These are phyloP conservation scores for Globisporangium ultimum DNA, from an alignment of 352 stramenopile genomes.

Conservation along the genomic window DNA sequence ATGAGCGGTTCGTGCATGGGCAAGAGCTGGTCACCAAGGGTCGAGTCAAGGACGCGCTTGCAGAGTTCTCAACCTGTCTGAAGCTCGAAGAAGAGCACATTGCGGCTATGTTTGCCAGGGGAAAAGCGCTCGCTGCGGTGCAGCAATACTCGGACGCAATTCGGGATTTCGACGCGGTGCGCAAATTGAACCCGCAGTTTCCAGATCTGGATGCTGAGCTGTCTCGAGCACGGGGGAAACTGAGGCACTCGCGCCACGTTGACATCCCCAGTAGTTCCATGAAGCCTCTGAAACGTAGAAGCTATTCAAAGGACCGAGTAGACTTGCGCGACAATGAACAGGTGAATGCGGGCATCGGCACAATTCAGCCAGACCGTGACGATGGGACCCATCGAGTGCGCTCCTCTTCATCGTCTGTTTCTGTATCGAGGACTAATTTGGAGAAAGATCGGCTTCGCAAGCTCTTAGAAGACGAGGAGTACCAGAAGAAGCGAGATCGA, in stretches of 20 bases:
- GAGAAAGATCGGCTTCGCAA: constrained; percentile 1
- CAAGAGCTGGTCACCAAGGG: constrained; percentile 22
- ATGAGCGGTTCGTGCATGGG: constrained; percentile 24
- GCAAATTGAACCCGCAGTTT: constrained; percentile 16
- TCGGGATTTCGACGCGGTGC: constrained; percentile 28
- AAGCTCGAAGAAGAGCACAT: constrained; percentile 27
- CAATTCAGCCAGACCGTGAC: too few species aligned
- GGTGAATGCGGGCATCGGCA: too few species aligned
- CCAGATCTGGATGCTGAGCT: constrained; percentile 15
- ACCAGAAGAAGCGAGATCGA: background rate
- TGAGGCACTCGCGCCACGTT: constrained; percentile 19
- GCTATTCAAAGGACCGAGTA: too few species aligned
- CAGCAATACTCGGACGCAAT: constrained; percentile 35
- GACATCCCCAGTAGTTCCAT: constrained; percentile 1
- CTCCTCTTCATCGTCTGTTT: too few species aligned
- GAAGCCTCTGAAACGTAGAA: too few species aligned
- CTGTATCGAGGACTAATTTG: too few species aligned
- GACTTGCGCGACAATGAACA: too few species aligned
- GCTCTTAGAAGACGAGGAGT: background rate
- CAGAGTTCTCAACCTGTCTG: constrained; percentile 35
- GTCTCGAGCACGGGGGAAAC: constrained; percentile 15
- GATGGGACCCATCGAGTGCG: too few species aligned
- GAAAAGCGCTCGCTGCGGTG: constrained; percentile 17
- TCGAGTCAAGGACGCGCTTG: constrained; percentile 25
- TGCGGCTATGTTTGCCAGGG: constrained; percentile 17